Evolutionary conservation across 768 basidiomycete genomes (phyloP), one percentile per base, ranked within the genome.

Genomic region (Cyclocybe aegerita): DNA sequence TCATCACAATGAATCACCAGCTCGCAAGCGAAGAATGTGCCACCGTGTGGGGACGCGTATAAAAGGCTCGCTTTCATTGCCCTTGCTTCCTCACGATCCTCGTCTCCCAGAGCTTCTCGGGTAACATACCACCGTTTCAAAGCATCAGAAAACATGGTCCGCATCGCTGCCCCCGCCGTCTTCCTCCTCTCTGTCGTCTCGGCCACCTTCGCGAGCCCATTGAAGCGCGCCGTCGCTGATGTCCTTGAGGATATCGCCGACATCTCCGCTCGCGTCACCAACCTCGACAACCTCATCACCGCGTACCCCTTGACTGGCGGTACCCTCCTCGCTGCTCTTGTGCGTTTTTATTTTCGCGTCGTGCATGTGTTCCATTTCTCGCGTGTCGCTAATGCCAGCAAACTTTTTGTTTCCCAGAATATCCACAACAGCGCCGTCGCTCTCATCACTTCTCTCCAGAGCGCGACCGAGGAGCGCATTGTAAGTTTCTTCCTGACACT

Each of bases 281-380:
- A 57, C 11, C 56, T 71, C 10, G 62, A 67, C 58, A 63, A 49
- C 45, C 48, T 54, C 39, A 63, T 68, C 47, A 61, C 43, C 2
- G 63, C 57, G 3, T 69, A 66, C 59, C 69, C 68, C 0, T 16
- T 32, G 30, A 62, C 61, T 36, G 65, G 65, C 4, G 64, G 63
- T 34, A 59, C 52, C 30, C 56, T 65, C 36, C 8, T 46, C 17
- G 54, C 48, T 17, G 67, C 65, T 10, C 43, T 68, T 17, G 67
- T 66, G 39, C 2, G 53, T 42, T 6, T 4, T 9, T 40, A 4
- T 23, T 23, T 23, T 23, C 23, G 23, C 23, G 23, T 4, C 23
- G 3, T 4, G 4, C 23, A 23, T 4, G 23, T n/a, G n/a, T n/a
- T n/a, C n/a, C n/a, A n/a, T n/a, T n/a, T n/a, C n/a, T n/a, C n/a